Base-by-base conservation (phyloP, 805 yeast species). In the Tetrapisispora phaffii region DNA sequence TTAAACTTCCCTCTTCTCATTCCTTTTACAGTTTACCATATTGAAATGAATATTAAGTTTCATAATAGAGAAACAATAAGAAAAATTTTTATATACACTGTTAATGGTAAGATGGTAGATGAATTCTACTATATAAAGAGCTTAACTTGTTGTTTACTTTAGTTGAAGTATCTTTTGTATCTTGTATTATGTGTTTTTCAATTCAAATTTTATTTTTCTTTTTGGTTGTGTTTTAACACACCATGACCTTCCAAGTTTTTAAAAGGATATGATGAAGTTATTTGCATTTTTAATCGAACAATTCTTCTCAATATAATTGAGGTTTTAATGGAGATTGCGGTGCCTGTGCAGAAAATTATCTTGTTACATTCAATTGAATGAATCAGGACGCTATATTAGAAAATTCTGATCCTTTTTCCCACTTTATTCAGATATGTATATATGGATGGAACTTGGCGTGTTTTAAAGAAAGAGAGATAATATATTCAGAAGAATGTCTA, bases 211-310 rank as follows among this genome's bases (percentile, higher is more conserved):
- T 29, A 9, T 21, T 22, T 32, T 35, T 6, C 23, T 26, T 3
- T 13, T 35, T 19, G 38, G 38, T 13, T 33, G 34, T 36, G 7
- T 51, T 54, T 44, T 13, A 51, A 47, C 44, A 29, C 39, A 43
- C 54, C 55, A 49, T 60, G 61, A 60, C 65, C 67, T 62, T 63
- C 66, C 67, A 62, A 63, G 66, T 62, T 63, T 60, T 60, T 54
- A 55, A 58, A 60, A 60, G 65, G 57, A 62, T 52, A 58, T 42
- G 67, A 62, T 62, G 67, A 62, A 50, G 50, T 48, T 54, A 62
- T 62, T 61, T 60, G 67, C 65, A 65, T 55, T 46, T 44, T 42
- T 41, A 52, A 46, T 52, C 67, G 60, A 56, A 62, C 67, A 62
- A 60, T 62, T 62, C 67, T 56, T 53, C 63, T 56, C 52, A 45